Conservation (phyloP, 1,139 yeast genomes). For the Geotrichum cucujoidarum region DNA sequence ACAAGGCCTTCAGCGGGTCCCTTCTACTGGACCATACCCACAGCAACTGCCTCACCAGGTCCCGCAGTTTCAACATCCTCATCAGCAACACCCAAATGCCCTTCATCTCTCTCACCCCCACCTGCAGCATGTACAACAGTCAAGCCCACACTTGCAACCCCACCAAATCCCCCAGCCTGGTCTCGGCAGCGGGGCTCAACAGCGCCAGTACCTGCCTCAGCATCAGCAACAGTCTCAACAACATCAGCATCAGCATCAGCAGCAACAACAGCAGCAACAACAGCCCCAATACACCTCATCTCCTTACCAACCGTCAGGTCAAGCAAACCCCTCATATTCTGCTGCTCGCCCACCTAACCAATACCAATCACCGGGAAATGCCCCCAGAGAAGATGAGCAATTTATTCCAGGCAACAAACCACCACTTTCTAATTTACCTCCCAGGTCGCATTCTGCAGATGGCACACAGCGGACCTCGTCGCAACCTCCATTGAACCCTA, state of each 20-base stretch:
- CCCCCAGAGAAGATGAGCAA: not conserved
- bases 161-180: not conserved
- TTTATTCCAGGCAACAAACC: not conserved
- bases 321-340: not conserved
- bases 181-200: not conserved
- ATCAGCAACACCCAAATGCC: too few relatives aligned
- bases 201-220: not conserved
- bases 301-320: not conserved
- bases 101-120: too few relatives aligned
- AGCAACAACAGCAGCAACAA: slow-evolving; percentile 7
- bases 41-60: not conserved
- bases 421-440: slow-evolving; percentile 8
- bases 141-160: not conserved
- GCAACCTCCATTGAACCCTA: slow-evolving; percentile 9
- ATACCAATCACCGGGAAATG: not conserved
- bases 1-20: not conserved
- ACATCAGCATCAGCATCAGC: slow-evolving; percentile 7
- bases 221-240: slow-evolving; percentile 20
- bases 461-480: slow-evolving; percentile 8
- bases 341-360: not conserved
- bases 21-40: not conserved
- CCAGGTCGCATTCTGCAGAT: slow-evolving; percentile 13
- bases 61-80: not conserved
- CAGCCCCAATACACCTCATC: not conserved
- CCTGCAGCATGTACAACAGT: not conserved